phyloP scores from a whole-genome alignment of 805 yeast genomes.

The Kodamaea lidongshanica region DNA sequence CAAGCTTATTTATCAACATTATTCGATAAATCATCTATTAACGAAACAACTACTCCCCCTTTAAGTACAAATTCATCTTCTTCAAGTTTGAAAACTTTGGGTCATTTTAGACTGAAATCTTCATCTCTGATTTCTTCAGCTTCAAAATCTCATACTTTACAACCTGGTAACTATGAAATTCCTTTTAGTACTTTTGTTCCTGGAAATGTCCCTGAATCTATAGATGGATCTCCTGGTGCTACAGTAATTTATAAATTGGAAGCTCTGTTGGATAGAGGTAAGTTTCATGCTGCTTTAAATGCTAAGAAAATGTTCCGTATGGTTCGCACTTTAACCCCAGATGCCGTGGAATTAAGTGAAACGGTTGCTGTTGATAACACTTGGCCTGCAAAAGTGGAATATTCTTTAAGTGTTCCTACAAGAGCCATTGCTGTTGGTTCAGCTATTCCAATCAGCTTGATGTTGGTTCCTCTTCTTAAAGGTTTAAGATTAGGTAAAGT shows the following conservation, averaged over 20 bases:
- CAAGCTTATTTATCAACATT: constrained; percentile 32
- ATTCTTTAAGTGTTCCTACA: constrained; percentile 77
- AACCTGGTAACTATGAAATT: constrained; percentile 79
- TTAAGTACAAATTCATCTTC: constrained; percentile 8
- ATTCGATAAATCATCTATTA: constrained; percentile 21
- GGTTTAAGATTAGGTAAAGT: constrained; percentile 76
- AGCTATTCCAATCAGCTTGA: constrained; percentile 58
- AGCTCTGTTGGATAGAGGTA: constrained; percentile 78
- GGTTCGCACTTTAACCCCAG: constrained; percentile 81
- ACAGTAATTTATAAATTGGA: constrained; percentile 65
- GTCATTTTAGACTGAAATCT: constrained; percentile 19
- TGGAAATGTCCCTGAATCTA: constrained; percentile 78
- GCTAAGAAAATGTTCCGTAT: constrained; percentile 72
- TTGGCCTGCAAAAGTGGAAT: constrained; percentile 93
- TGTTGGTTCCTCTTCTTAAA: constrained; percentile 72
- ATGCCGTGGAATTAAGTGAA: constrained; percentile 80
- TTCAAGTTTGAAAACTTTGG: constrained; percentile 18
- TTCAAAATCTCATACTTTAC: constrained; percentile 33
- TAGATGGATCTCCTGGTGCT: constrained; percentile 84
- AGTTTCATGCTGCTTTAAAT: constrained; percentile 58
- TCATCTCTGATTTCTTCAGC: constrained; percentile 11
- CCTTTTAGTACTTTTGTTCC: constrained; percentile 84
- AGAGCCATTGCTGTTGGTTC: constrained; percentile 91
- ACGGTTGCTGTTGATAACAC: constrained; percentile 91
- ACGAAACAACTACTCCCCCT: constrained; percentile 18